Percentiles rank a stretch among this genome's conserved stretches.
These are phyloP conservation scores for Chaetoscypha palmicola DNA, from an alignment of 2,329 filamentous ascomycete species.

Conservation along the genomic window DNA sequence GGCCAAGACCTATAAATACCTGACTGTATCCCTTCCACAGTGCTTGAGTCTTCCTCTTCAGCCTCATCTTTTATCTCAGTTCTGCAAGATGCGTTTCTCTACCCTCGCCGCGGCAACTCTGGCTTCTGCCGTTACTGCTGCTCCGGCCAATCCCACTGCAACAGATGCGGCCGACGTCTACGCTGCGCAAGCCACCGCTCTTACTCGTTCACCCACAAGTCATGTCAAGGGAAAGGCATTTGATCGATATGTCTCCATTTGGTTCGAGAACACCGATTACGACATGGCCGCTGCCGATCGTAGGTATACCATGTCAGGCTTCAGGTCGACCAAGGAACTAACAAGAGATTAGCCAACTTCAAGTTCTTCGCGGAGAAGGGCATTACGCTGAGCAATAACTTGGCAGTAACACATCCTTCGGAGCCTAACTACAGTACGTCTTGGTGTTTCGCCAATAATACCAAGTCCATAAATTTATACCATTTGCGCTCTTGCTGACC, in stretches of 20 bases:
- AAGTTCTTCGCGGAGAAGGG: slow-evolving; percentile 52
- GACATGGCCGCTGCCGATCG: slow-evolving; percentile 56
- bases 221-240: slow-evolving; percentile 65
- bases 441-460: too few species aligned
- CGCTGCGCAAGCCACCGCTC: slow-evolving; percentile 52
- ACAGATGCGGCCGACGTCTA: slow-evolving; percentile 45
- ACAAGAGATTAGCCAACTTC: slow-evolving; percentile 41
- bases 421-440: slow-evolving; percentile 63
- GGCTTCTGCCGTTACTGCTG: slow-evolving; percentile 25
- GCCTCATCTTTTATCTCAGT: not conserved
- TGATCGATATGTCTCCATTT: slow-evolving; percentile 65
- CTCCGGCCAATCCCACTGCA: slow-evolving; percentile 35
- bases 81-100: slow-evolving; percentile 23
- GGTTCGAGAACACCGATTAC: slow-evolving; percentile 72
- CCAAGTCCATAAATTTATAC: too few species aligned
- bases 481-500: not conserved
- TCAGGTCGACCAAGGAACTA: slow-evolving; percentile 11
- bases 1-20: not conserved
- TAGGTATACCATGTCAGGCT: slow-evolving; percentile 34
- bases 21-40: not conserved
- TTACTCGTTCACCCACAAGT: slow-evolving; percentile 53
- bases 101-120: slow-evolving; percentile 21
- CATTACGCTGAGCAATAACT: slow-evolving; percentile 53
- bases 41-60: not conserved
- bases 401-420: slow-evolving; percentile 62